Evolutionary conservation across 2,329 filamentous ascomycete genomes (phyloP).

Genomic region (Dactylellina haptotyla): DNA sequence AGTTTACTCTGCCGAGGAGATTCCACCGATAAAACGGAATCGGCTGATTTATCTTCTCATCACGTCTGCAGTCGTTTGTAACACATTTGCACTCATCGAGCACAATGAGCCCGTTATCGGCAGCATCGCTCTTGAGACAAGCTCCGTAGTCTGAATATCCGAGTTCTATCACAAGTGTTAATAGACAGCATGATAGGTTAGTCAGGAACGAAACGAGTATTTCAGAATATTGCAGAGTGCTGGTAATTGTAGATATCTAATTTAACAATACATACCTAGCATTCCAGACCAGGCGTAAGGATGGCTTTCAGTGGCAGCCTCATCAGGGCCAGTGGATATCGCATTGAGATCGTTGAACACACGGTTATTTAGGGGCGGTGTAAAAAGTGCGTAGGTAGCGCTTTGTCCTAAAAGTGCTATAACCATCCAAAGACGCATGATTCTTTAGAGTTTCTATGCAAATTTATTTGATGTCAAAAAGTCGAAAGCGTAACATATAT

Average conservation of each 20-base stretch:
- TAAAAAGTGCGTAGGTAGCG: neutral
- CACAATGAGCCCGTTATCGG: neutral
- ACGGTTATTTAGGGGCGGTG: neutral
- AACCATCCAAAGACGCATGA: too few relatives aligned
- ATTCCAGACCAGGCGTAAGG: conserved; percentile 31
- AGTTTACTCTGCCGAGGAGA: neutral
- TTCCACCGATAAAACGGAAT: conserved; percentile 17
- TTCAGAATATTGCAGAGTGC: too few relatives aligned
- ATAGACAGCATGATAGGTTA: neutral
- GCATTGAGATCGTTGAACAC: neutral
- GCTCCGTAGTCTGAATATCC: neutral
- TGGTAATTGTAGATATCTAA: too few relatives aligned
- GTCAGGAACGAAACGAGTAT: too few relatives aligned
- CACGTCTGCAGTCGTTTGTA: neutral
- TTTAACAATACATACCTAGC: too few relatives aligned
- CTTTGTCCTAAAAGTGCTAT: too few relatives aligned
- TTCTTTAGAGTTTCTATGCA: too few relatives aligned
- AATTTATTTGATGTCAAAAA: too few relatives aligned
- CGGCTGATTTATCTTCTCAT: conserved; percentile 14
- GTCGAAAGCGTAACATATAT: too few relatives aligned
- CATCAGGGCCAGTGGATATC: neutral
- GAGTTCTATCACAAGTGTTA: conserved; percentile 4
- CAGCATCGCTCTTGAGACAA: neutral
- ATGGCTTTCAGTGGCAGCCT: neutral
- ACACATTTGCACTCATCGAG: conserved; percentile 2